Evolutionary conservation across 345 rosid genomes (phyloP).

Genomic region (Fremontodendron californicum): DNA sequence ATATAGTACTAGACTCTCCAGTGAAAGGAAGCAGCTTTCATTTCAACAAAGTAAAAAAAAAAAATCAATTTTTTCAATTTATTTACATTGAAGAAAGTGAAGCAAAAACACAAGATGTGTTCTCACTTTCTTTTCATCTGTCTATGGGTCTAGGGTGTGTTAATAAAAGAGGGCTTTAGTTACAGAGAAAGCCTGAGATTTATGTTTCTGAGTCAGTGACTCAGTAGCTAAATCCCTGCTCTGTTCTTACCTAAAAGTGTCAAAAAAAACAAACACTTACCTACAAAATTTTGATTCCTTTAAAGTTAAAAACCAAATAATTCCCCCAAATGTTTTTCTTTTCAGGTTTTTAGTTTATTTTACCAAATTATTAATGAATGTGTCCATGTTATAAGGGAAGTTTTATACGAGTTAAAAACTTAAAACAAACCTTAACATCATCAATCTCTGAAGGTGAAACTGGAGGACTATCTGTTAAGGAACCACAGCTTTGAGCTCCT

Average conservation of each 20-base stretch:
- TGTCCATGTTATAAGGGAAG: neutral
- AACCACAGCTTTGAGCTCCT: too few species aligned
- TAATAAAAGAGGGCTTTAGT: slow-evolving; percentile 33
- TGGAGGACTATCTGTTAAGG: slow-evolving; percentile 98
- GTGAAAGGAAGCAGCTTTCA: slow-evolving; percentile 2
- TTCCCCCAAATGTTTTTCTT: neutral
- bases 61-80: neutral
- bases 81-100: slow-evolving; percentile 10
- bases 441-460: slow-evolving; percentile 84
- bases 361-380: neutral
- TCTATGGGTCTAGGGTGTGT: neutral
- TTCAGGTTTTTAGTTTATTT: neutral
- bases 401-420: neutral
- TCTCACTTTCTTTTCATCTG: neutral
- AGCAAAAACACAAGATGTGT: neutral
- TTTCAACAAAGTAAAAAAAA: neutral
- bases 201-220: slow-evolving; percentile 31
- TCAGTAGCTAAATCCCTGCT: slow-evolving; percentile 31
- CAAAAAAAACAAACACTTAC: slow-evolving; percentile 1
- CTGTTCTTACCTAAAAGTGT: slow-evolving; percentile 17
- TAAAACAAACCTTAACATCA: slow-evolving; percentile 58
- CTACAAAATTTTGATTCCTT: neutral
- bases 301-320: neutral
- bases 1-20: neutral
- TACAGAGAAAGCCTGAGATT: slow-evolving; percentile 53